Base-by-base conservation (phyloP, 495 filamentous ascomycete genomes). In the Staphylotrichum longicolle region DNA sequence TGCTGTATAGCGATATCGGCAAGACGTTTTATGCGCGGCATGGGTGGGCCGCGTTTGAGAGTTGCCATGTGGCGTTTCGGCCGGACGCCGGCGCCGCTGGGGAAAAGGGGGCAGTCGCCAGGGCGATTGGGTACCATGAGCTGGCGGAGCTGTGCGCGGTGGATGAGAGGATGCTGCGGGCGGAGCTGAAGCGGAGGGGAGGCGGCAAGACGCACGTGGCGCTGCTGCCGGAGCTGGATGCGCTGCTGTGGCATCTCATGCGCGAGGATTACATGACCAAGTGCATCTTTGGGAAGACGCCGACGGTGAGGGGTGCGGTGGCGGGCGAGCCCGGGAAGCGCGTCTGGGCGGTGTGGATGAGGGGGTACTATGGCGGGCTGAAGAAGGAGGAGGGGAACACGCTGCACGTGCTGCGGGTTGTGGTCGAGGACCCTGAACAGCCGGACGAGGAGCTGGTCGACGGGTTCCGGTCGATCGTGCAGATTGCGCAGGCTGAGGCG, bases 1-100 rank as follows among this genome's bases (percentile, higher is more conserved):
- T 93, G 32, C 74, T 98, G 39, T 98, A 88, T 74, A 97, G 93
- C 9, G 94, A 98, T 72, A 96, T 98, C 67, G 94, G 94, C 4
- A 96, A 95, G 78, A 73, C 74, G n/a, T 97, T 95, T 73, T 98
- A 97, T 72, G 83, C 91, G 7, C 82, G 80, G 54, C 82, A 84
- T 63, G 94, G 92, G 34, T 98, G 94, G 94, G 74, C 82, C 55
- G 80, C 88, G 0, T 93, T 86, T 66, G 74, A 76, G 8, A 91
- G 88, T 35, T 77, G 80, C 14, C 93, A 96, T 62, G 81, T 93
- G 56, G 72, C 81, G 34, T 82, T 95, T 46, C 72, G 81, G 15
- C 78, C 71, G 0, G 48, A 59, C 1, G 8, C 70, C 73, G 74
- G 74, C 63, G 59, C 7, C 20, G 15, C 30, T 56, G 54, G 11